Evolutionary conservation across 208 protist species (phyloP), one percentile per base, ranked within the genome.

Genomic region (Porcisia hertigi): DNA sequence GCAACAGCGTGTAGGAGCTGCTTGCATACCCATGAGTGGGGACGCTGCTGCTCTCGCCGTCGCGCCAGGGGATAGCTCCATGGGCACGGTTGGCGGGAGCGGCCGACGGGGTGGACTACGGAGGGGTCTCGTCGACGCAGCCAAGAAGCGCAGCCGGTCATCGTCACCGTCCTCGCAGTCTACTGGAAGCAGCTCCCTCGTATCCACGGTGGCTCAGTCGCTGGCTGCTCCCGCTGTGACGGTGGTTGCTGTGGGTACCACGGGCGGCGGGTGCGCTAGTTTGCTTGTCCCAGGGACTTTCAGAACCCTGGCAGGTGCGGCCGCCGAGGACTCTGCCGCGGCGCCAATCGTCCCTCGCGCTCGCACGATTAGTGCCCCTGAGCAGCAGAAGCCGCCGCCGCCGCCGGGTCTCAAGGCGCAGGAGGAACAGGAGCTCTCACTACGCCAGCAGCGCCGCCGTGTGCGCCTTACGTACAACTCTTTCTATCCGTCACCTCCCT

Each of bases 401-500:
- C 30, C 30, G 30, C 71, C 66, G 9, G 45, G 54, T 12, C 57
- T 34, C 39, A 67, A 69, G 66, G 34, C 53, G 2, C 71, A 69
- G 20, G 58, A 69, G 58, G 71, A 77, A 39, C 69, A 80, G 49
- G 25, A 80, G 39, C 65, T 75, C 63, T 34, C 54, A 3, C 52
- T 70, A 11, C 64, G 55, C 5, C 70, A 60, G 67, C 72, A 77
- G 49, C 79, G 74, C 11, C 74, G 70, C 25, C 73, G 73, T 14
- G 59, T 83, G 55, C 79, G 67, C 52, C 55, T 83, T 55, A 73
- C 62, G 18, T 76, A 79, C 57, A 83, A 79, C 70, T 34, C 36
- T 11, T 83, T 72, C 39, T 77, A 73, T 30, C 71, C 67, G 18
- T 16, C 71, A 45, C 3, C 60, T 8, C 0, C 64, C 23, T 14